Evolutionary conservation across 768 basidiomycete species (phyloP).

Genomic region (Neoboletus magnificus): DNA sequence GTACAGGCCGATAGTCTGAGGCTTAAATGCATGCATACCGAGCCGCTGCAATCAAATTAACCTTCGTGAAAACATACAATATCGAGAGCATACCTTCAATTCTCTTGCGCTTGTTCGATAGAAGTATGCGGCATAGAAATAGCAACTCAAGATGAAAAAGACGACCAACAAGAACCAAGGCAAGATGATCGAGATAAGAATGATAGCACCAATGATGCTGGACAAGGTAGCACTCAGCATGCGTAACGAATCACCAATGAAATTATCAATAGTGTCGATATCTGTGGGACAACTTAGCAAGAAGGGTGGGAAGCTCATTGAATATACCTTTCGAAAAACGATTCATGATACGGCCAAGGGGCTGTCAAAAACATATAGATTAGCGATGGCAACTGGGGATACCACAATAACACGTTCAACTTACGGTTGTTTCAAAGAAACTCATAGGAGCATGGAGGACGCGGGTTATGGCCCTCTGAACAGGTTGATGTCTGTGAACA

Average conservation of each 20-base stretch:
- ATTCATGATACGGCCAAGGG: slow-evolving; percentile 86
- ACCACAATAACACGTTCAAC: slow-evolving; percentile 8
- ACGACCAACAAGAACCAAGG: slow-evolving; percentile 87
- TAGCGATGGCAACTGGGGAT: not conserved
- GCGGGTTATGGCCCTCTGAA: slow-evolving; percentile 56
- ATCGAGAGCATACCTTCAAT: slow-evolving; percentile 54
- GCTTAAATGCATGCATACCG: slow-evolving; percentile 33
- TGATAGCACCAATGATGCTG: slow-evolving; percentile 68
- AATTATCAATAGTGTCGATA: slow-evolving; percentile 78
- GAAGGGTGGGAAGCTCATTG: not conserved
- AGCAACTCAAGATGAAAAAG: slow-evolving; percentile 53
- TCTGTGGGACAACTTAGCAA: slow-evolving; percentile 34
- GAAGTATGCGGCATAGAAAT: slow-evolving; percentile 71
- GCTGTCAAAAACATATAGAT: slow-evolving; percentile 36
- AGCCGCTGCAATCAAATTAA: slow-evolving; percentile 43
- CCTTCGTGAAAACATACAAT: not conserved
- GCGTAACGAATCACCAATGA: slow-evolving; percentile 71
- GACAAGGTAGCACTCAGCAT: slow-evolving; percentile 65
- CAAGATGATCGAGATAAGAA: slow-evolving; percentile 71
- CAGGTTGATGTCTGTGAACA: not conserved
- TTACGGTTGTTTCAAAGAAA: slow-evolving; percentile 83
- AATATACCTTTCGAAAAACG: slow-evolving; percentile 73
- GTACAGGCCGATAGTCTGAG: not conserved
- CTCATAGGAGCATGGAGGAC: slow-evolving; percentile 86
- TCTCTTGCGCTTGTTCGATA: slow-evolving; percentile 86